Evolutionary conservation across 2,329 filamentous ascomycete genomes (phyloP).

Genomic region (Basipetospora chlamydospora): DNA sequence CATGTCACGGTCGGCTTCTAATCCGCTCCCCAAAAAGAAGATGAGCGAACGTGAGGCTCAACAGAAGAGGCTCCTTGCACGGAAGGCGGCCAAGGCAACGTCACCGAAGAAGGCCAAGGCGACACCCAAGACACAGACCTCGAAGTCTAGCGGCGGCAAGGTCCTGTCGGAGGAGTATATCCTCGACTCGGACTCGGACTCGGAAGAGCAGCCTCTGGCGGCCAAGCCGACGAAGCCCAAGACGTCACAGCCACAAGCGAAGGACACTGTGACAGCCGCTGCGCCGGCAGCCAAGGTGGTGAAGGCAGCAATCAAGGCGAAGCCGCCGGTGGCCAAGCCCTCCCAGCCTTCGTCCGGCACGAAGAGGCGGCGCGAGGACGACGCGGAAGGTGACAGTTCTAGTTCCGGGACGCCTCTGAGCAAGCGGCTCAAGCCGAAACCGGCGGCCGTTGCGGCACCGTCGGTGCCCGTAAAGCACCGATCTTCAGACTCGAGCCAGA

Average conservation of each 20-base stretch:
- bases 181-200: slow-evolving; percentile 40
- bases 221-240: slow-evolving; percentile 14
- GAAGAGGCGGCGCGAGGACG: slow-evolving; percentile 40
- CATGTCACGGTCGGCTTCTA: slow-evolving; percentile 36
- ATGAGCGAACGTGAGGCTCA: slow-evolving; percentile 36
- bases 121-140: slow-evolving; percentile 4
- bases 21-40: slow-evolving; percentile 41
- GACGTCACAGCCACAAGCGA: neutral
- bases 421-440: slow-evolving; percentile 41
- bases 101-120: slow-evolving; percentile 10
- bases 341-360: slow-evolving; percentile 12
- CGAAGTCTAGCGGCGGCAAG: slow-evolving; percentile 25
- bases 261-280: neutral
- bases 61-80: slow-evolving; percentile 35
- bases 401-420: slow-evolving; percentile 43
- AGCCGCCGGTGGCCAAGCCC: slow-evolving; percentile 12
- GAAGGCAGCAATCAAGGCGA: slow-evolving; percentile 10
- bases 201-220: slow-evolving; percentile 29
- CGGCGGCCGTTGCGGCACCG: slow-evolving; percentile 12
- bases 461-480: slow-evolving; percentile 24
- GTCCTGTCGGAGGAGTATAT: slow-evolving; percentile 42
- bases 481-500: slow-evolving; percentile 32
- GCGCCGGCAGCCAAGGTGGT: slow-evolving; percentile 7
- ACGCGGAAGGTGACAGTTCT: slow-evolving; percentile 39
- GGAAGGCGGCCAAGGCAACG: slow-evolving; percentile 13